Conservation (phyloP, 2,329 filamentous ascomycete genomes). For the Lomentospora prolificans region DNA sequence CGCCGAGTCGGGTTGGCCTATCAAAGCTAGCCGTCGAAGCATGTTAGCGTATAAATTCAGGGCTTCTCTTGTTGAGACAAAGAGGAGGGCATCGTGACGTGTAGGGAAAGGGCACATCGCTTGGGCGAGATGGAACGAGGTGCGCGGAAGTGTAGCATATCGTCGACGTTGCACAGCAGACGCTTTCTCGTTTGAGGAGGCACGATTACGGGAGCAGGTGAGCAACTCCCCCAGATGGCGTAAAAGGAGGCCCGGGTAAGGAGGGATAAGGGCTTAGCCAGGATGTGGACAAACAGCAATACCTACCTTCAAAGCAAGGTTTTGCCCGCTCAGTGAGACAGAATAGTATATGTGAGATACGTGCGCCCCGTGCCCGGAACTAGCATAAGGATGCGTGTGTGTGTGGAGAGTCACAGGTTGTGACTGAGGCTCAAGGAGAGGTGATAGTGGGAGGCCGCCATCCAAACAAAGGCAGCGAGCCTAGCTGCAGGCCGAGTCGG, state of each 20-base stretch:
- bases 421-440: neutral
- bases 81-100: too few relatives aligned
- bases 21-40: slow-evolving; percentile 32
- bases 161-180: slow-evolving; percentile 1
- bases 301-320: slow-evolving; percentile 4
- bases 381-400: neutral
- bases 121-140: too few relatives aligned
- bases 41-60: slow-evolving; percentile 28
- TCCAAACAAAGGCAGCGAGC: neutral
- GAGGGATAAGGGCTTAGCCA: too few relatives aligned
- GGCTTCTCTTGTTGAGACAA: too few relatives aligned
- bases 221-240: too few relatives aligned
- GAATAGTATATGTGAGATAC: neutral
- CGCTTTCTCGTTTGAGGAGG: too few relatives aligned
- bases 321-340: neutral
- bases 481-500: slow-evolving; percentile 1
- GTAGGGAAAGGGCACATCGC: too few relatives aligned
- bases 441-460: neutral
- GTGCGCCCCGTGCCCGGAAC: neutral
- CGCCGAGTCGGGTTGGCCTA: slow-evolving; percentile 31
- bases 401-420: neutral
- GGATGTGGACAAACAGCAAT: too few relatives aligned
- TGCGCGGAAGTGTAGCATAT: neutral
- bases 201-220: too few relatives aligned
- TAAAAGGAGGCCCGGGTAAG: too few relatives aligned